Conservation (phyloP, 768 basidiomycete genomes). For the Collybia sordida region DNA sequence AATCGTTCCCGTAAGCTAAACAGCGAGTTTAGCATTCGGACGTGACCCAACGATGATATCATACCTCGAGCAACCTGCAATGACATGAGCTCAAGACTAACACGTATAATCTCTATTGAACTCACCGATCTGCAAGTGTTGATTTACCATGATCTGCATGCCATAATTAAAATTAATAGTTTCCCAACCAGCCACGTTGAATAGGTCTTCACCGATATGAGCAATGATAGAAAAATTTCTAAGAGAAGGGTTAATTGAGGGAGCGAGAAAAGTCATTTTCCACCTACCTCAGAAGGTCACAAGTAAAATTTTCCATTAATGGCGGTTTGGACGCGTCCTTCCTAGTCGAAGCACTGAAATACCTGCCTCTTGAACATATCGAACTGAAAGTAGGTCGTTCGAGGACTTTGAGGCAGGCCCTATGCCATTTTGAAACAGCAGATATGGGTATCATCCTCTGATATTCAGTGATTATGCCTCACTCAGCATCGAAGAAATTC, state of each 20-base stretch:
- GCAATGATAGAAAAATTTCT: slow-evolving; percentile 97
- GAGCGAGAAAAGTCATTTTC: neutral
- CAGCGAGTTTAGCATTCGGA: neutral
- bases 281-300: slow-evolving; percentile 64
- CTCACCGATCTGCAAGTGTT: slow-evolving; percentile 83
- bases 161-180: slow-evolving; percentile 4
- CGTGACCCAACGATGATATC: neutral
- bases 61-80: slow-evolving; percentile 71
- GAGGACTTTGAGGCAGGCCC: slow-evolving; percentile 24
- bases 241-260: slow-evolving; percentile 4
- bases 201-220: slow-evolving; percentile 68
- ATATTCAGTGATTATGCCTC: neutral
- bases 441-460: slow-evolving; percentile 5
- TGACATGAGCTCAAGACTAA: slow-evolving; percentile 5
- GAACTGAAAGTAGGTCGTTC: slow-evolving; percentile 6
- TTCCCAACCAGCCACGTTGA: neutral
- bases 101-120: slow-evolving; percentile 9
- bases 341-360: slow-evolving; percentile 28
- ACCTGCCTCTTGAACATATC: slow-evolving; percentile 13
- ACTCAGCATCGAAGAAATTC: neutral
- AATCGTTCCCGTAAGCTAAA: slow-evolving; percentile 87
- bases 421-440: slow-evolving; percentile 32
- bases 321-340: slow-evolving; percentile 33
- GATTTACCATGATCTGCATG: slow-evolving; percentile 86
- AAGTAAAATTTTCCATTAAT: slow-evolving; percentile 62